Conservation (phyloP, 2,329 filamentous ascomycete genomes). For the Aspergillus unguis region DNA sequence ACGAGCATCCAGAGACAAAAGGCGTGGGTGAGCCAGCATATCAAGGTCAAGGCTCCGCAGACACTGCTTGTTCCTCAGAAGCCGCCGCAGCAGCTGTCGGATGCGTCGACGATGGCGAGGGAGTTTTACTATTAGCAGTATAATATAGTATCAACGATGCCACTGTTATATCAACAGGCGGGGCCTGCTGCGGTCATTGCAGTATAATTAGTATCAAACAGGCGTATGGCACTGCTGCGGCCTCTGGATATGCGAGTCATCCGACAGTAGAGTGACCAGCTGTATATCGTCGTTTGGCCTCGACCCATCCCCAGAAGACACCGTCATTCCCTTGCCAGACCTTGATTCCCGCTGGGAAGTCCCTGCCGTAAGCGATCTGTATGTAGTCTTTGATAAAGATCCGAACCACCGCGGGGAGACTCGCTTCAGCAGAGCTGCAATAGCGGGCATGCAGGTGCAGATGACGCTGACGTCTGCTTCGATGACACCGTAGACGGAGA, state of each 20-base stretch:
- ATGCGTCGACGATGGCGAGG: background rate
- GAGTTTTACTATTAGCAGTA: constrained; percentile 1
- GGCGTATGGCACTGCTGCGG: background rate
- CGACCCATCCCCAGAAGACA: too few relatives aligned
- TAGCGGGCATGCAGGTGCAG: constrained; percentile 10
- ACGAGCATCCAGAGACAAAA: constrained; percentile 25
- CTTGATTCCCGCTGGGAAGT: too few relatives aligned
- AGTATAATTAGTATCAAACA: background rate
- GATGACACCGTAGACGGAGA: constrained; percentile 9
- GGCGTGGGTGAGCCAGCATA: constrained; percentile 33
- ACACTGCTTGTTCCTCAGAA: constrained; percentile 34
- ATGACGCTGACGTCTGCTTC: constrained; percentile 9
- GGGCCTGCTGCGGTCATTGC: background rate
- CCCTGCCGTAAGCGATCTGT: too few relatives aligned
- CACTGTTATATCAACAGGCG: background rate
- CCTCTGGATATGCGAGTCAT: background rate
- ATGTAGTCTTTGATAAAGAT: background rate
- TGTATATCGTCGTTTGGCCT: too few relatives aligned
- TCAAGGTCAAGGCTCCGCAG: constrained; percentile 34
- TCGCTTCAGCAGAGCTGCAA: constrained; percentile 3
- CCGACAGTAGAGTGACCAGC: background rate
- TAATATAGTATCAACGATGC: background rate
- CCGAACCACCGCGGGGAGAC: constrained; percentile 6
- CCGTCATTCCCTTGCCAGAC: too few relatives aligned
- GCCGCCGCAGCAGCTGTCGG: constrained; percentile 1